A percentile compares a stretch with the other conserved stretches of the same genome.
Conservation (phyloP, 345 rosid species). For the Bruguiera sexangula region DNA sequence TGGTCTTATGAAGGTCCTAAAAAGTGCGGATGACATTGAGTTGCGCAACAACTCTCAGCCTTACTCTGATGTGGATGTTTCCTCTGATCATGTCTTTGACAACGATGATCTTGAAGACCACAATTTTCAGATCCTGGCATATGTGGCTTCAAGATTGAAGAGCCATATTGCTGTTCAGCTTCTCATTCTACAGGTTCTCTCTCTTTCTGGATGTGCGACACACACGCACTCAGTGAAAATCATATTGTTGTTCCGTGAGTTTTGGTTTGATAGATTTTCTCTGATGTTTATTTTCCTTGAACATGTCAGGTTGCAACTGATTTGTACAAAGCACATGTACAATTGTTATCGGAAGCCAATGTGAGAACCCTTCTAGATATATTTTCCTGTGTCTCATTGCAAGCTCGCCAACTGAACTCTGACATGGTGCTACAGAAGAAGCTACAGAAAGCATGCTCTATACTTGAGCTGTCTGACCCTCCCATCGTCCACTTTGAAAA, state of each 20-base stretch:
- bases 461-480: slow-evolving; percentile 71
- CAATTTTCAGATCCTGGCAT: slow-evolving; percentile 66
- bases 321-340: slow-evolving; percentile 49
- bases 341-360: slow-evolving; percentile 45
- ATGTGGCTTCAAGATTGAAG: slow-evolving; percentile 77
- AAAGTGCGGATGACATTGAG: slow-evolving; percentile 59
- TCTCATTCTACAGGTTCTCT: slow-evolving; percentile 61
- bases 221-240: background rate
- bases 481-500: slow-evolving; percentile 86
- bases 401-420: slow-evolving; percentile 63
- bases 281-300: slow-evolving; percentile 3
- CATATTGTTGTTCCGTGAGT: background rate
- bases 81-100: slow-evolving; percentile 55
- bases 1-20: slow-evolving; percentile 64
- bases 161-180: slow-evolving; percentile 76
- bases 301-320: slow-evolving; percentile 63
- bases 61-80: slow-evolving; percentile 42
- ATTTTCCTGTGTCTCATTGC: slow-evolving; percentile 57
- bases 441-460: slow-evolving; percentile 65
- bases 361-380: slow-evolving; percentile 47
- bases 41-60: slow-evolving; percentile 34
- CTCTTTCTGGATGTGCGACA: background rate
- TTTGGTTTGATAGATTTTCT: background rate
- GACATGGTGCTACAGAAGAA: slow-evolving; percentile 53
- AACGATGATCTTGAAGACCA: slow-evolving; percentile 66